A percentile compares a stretch with the other conserved stretches of the same genome.
phyloP scores from a whole-genome alignment of 495 filamentous ascomycete species.

The Bryoglossum gracile region DNA sequence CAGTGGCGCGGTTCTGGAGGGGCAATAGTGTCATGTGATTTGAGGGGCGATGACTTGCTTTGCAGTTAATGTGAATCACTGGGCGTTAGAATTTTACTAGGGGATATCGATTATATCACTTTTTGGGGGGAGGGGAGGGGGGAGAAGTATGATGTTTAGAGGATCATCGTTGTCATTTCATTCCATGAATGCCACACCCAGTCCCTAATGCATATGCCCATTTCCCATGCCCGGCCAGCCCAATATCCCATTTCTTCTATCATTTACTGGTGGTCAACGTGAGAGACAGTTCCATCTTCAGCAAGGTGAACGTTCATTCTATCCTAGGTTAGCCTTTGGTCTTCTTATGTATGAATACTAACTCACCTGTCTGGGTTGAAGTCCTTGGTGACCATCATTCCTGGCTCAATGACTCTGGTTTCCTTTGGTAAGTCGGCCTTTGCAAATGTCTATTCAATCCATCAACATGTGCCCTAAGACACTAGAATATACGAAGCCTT shows the following conservation, averaged over 20 bases:
- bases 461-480: too few relatives aligned
- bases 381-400: constrained; percentile 55
- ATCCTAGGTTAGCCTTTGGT: constrained; percentile 3
- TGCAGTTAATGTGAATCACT: neutral
- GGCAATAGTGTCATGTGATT: constrained; percentile 10
- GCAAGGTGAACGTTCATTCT: constrained; percentile 68
- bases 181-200: neutral
- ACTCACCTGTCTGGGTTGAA: constrained; percentile 50
- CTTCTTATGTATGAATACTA: neutral
- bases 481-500: too few relatives aligned
- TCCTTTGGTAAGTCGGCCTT: constrained; percentile 63
- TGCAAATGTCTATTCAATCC: constrained; percentile 73
- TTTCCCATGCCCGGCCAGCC: neutral
- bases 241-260: neutral
- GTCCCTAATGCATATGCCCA: too few relatives aligned
- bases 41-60: neutral
- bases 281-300: constrained; percentile 64
- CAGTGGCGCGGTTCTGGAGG: constrained; percentile 4
- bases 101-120: neutral
- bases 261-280: constrained; percentile 53
- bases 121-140: neutral
- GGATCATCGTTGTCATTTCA: neutral
- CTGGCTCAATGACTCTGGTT: constrained; percentile 60
- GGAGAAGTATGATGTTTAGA: neutral
- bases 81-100: neutral